Base-by-base conservation (phyloP, 129 eudicot genomes). In the Gnaphalium uliginosum region DNA sequence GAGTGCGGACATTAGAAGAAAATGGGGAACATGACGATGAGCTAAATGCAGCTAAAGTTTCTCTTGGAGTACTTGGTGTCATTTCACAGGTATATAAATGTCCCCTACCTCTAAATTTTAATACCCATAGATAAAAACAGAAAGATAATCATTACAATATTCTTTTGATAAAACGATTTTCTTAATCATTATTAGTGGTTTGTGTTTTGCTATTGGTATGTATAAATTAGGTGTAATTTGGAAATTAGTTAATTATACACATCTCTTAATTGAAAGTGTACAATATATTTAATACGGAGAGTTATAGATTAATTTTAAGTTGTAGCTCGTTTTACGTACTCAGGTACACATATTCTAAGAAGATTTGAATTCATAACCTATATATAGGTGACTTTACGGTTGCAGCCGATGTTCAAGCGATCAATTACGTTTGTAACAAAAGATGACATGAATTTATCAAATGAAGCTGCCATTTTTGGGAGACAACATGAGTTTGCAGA, bases 61-160 rank as follows among this genome's bases (percentile, higher is more conserved):
- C 98, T 10, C 94, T 92, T 19, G 98, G 96, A 56, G 98, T 92
- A 41, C 98, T 92, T 58, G 98, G 98, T 37, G 90, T 92, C 65
- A 84, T 92, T 64, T 84, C 92, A 7, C 89, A 92, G 90, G 97
- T 84, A 77, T 19, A 27, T 56, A 4, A 21, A 1, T 69, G n/a
- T n/a, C n/a, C 29, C 29, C 29, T 26, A 1, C 29, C 29, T 26
- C 29, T 26, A 26, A 26, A 26, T 26, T 26, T 26, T 26, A 26
- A n/a, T n/a, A n/a, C n/a, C n/a, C n/a, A n/a, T n/a, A 1, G 29
- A 26, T 26, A 26, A 26, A 26, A 26, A 26, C 29, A n/a, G n/a
- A n/a, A n/a, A n/a, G n/a, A n/a, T n/a, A 26, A 26, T 26, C 29
- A 26, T 26, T 26, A 26, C 29, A 26, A 26, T 26, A 0, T 26